These are phyloP conservation scores for Blastobotrys apis DNA, from an alignment of 1,139 yeast species.

Conservation along the genomic window DNA sequence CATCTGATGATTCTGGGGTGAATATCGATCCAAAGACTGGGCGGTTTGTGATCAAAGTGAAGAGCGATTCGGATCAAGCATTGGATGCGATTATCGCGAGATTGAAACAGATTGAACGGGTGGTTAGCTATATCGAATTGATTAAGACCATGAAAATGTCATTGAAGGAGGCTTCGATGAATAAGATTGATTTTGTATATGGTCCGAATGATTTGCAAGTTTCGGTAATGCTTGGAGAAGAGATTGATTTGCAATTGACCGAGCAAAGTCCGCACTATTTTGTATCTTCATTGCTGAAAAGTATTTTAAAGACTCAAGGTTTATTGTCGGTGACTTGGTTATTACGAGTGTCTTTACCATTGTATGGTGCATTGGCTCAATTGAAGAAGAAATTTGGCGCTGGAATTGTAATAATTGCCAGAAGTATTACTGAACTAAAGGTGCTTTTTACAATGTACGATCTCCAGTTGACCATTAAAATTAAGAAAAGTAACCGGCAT, in stretches of 20 bases:
- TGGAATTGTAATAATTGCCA: slow-evolving; percentile 14
- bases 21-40: slow-evolving; percentile 26
- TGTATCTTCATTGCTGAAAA: slow-evolving; percentile 25
- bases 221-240: slow-evolving; percentile 1
- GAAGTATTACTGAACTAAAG: slow-evolving; percentile 21
- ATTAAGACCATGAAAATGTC: slow-evolving; percentile 26
- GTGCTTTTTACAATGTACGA: slow-evolving; percentile 15
- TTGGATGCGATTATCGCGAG: slow-evolving; percentile 20
- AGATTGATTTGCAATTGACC: slow-evolving; percentile 18
- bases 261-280: slow-evolving; percentile 26
- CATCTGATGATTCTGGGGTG: slow-evolving; percentile 22
- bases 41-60: slow-evolving; percentile 20
- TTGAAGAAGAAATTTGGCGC: slow-evolving; percentile 12
- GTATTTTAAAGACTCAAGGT: slow-evolving; percentile 26
- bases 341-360: slow-evolving; percentile 27
- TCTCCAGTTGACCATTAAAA: not conserved
- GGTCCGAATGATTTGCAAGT: slow-evolving; percentile 17
- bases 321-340: slow-evolving; percentile 30
- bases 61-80: slow-evolving; percentile 14
- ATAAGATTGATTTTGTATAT: slow-evolving; percentile 27
- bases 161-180: slow-evolving; percentile 30
- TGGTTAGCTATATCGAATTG: slow-evolving; percentile 30
- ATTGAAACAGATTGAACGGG: slow-evolving; percentile 29
- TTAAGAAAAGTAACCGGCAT: slow-evolving; percentile 4
- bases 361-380: slow-evolving; percentile 26